These are phyloP conservation scores for Trametes villosa DNA, from an alignment of 768 basidiomycete species.

Conservation along the genomic window DNA sequence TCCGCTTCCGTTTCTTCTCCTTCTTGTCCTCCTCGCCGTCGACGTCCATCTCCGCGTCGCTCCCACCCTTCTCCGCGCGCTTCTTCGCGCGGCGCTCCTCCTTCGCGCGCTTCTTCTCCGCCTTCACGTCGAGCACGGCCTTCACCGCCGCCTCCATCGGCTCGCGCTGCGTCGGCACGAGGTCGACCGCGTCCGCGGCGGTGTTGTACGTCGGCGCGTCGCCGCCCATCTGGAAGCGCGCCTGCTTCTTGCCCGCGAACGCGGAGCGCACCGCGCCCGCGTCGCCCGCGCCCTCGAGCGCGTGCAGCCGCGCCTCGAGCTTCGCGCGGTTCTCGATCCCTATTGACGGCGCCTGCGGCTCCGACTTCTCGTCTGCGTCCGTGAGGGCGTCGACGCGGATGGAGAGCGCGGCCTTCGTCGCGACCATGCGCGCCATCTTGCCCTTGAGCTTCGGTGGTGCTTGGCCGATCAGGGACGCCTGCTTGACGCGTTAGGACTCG, in stretches of 20 bases:
- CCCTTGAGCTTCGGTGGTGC: constrained; percentile 98
- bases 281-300: constrained; percentile 84
- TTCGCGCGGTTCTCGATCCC: constrained; percentile 94
- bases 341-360: constrained; percentile 77
- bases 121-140: constrained; percentile 80
- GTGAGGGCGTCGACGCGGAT: constrained; percentile 98
- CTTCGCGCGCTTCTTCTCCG: constrained; percentile 82
- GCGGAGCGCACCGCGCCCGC: constrained; percentile 65
- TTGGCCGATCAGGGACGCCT: constrained; percentile 96
- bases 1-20: constrained; percentile 51
- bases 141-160: constrained; percentile 77
- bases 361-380: constrained; percentile 89
- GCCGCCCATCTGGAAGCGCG: constrained; percentile 79
- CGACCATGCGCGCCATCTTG: constrained; percentile 99
- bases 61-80: constrained; percentile 51
- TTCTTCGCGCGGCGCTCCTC: constrained; percentile 78
- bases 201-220: constrained; percentile 85
- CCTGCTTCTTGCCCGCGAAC: constrained; percentile 45
- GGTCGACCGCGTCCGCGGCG: constrained; percentile 78
- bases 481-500: background rate
- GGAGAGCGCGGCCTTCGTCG: constrained; percentile 96
- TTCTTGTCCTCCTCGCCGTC: constrained; percentile 43
- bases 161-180: constrained; percentile 86
- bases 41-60: constrained; percentile 25
- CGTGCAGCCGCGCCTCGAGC: constrained; percentile 90